Conservation (phyloP, 345 rosid species). For the Mercurialis annua region DNA sequence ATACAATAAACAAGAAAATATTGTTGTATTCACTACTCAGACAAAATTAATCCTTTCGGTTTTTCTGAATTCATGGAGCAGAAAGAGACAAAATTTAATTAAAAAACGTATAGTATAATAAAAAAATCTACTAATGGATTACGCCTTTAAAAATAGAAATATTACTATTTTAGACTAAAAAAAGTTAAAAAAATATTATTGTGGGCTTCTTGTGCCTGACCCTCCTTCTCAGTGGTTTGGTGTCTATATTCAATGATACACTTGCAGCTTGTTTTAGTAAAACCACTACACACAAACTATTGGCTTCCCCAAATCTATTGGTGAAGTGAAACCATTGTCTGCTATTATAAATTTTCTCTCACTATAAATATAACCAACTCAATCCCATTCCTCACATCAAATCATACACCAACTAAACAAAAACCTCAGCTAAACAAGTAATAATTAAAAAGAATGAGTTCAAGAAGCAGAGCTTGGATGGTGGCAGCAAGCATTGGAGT, state of each 20-base stretch:
- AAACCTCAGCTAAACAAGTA: not conserved
- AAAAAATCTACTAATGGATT: no score
- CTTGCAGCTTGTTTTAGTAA: slow-evolving; percentile 2
- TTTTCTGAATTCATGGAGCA: no score
- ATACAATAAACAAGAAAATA: no score
- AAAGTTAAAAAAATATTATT: no score
- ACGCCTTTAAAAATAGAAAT: no score
- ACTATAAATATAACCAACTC: not conserved
- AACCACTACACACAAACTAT: not conserved
- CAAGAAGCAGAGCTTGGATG: slow-evolving; percentile 34
- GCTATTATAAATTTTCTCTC: not conserved
- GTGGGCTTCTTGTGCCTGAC: no score
- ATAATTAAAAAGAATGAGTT: slow-evolving; percentile 21
- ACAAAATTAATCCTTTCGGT: no score
- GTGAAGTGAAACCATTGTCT: not conserved
- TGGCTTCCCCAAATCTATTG: not conserved
- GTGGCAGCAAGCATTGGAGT: slow-evolving; percentile 35
- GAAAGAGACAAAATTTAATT: no score
- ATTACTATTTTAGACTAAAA: no score
- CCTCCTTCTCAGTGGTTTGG: not conserved
- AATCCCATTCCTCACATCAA: not conserved
- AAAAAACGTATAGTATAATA: no score
- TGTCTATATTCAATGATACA: slow-evolving; percentile 2
- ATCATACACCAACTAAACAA: not conserved
- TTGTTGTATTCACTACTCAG: no score